Evolutionary conservation across 164 flowering plant genomes (phyloP), one percentile per base, ranked within the genome.

Genomic region (Pachysandra terminalis): DNA sequence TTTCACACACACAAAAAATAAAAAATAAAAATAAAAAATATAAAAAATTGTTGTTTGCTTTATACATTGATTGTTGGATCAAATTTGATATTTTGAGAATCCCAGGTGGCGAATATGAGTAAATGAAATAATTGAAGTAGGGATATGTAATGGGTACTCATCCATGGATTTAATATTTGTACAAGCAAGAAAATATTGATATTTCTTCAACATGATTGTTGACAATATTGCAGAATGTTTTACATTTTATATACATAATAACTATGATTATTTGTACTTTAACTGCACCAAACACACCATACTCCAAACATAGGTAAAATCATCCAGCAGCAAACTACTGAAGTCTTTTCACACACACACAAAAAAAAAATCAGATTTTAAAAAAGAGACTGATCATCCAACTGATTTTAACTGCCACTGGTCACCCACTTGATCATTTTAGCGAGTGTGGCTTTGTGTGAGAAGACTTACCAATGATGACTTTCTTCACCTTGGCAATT

Each of bases 401-500:
- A 24, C 3, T 17, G 19, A 48, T n/a, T 32, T 40, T 61, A 41
- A 48, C 63, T 54, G 68, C 45, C 56, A 28, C 21, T 24, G 9
- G 0, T 17, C 19, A 22, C 22, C 12, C 15, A 26, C 61, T 61
- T 66, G 32, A 51, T 78, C 66, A 67, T 74, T 87, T 83, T 26
- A 90, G 81, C 26, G 89, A 78, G 19, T 21, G 51, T 70, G 81
- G 56, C 71, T 87, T 86, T 54, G 82, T 67, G 35, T 84, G 85
- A 55, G 92, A 73, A 62, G 93, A 87, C 61, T 86, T 87, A 17
- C 98, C 88, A 3, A 84, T 85, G 51, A 93, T 88, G 64, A 82
- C 97, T 74, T 90, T 93, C 82, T 87, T 93, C 78, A 90, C 96
- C 78, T 88, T 90, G 37, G 90, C 81, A 71, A 93, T 86, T 48